Evolutionary conservation across 352 stramenopile genomes (phyloP), one percentile per base, ranked within the genome.

Genomic region (Halophytophthora batemanensis): DNA sequence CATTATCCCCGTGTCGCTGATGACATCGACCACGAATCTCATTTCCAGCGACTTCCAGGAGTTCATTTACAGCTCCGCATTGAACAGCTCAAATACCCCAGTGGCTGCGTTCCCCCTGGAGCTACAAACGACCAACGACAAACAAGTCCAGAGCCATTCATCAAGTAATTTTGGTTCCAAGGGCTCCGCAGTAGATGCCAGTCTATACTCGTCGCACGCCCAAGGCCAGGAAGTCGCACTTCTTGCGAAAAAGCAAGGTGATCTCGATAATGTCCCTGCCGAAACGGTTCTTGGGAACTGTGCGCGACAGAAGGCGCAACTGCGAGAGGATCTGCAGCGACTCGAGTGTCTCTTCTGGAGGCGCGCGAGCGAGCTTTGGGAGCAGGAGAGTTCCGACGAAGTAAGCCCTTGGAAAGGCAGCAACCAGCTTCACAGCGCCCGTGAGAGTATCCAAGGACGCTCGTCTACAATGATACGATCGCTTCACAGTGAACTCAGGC

Each of bases 331-430:
- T 13, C 39, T 80, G 2, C 60, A 61, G 14, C 45, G 48, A 37
- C 42, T 74, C 7, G 58, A 77, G 37, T 46, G 34, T n/a, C 22
- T 67, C 2, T 77, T 80, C 22, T 80, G 70, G 70, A 14, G 21
- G 1, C 46, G 53, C 5, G 55, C 64, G 40, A 57, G 35, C 33
- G 48, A 64, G 28, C 21, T 61, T 17, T 76, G 69, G 67, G 53
- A 64, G 23, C 51, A 64, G 23, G 52, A 59, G 51, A 56, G 35
- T 10, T 41, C 59, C 19, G 51, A 35, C n/a, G 14, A 17, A 38
- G 51, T 42, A 0, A n/a, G 52, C 8, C 52, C 57, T 15, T 25
- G 56, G 7, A 50, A 45, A 2, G 12, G 13, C 3, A 29, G 45
- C 2, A 41, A 42, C n/a, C 41, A 54, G 13, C 15, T 43, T 17